Evolutionary conservation across 1,284 basidiomycete genomes (phyloP).

Genomic region (Taiwanofungus camphoratus): DNA sequence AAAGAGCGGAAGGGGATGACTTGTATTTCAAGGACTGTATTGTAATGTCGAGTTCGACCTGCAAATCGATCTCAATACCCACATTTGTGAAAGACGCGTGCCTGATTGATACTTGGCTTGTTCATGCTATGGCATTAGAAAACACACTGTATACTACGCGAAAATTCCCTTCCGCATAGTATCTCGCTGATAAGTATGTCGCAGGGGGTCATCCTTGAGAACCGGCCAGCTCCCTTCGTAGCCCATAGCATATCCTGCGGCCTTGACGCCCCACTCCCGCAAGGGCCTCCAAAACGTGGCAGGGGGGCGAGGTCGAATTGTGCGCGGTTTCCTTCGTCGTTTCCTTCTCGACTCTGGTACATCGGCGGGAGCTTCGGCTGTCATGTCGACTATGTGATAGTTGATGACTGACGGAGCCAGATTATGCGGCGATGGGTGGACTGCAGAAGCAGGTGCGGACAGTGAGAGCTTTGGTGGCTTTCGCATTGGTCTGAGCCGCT

Average conservation of each 20-base stretch:
- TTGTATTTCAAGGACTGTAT: too few relatives aligned
- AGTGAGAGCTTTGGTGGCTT: conserved; percentile 7
- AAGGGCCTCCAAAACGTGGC: conserved; percentile 28
- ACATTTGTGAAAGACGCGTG: too few relatives aligned
- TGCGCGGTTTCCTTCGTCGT: conserved; percentile 11
- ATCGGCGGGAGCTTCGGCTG: background rate
- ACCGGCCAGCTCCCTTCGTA: conserved; percentile 29
- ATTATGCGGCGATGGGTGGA: conserved; percentile 20
- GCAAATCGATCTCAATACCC: too few relatives aligned
- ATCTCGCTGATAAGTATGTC: conserved; percentile 25
- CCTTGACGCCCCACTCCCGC: conserved; percentile 25
- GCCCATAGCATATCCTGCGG: conserved; percentile 29
- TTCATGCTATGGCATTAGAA: too few relatives aligned
- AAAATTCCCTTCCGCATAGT: conserved; percentile 28
- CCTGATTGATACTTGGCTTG: too few relatives aligned
- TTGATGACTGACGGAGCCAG: conserved; percentile 11
- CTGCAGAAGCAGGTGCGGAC: conserved; percentile 6
- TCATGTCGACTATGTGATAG: conserved; percentile 15
- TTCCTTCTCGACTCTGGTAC: conserved; percentile 7
- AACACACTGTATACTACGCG: too few relatives aligned
- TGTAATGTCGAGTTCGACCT: too few relatives aligned
- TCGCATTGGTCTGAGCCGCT: conserved; percentile 12
- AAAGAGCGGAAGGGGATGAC: too few relatives aligned
- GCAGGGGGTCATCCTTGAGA: conserved; percentile 11
- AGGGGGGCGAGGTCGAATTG: conserved; percentile 15